These are phyloP conservation scores for Starmerella cellae DNA, from an alignment of 805 yeast genomes.

Conservation along the genomic window DNA sequence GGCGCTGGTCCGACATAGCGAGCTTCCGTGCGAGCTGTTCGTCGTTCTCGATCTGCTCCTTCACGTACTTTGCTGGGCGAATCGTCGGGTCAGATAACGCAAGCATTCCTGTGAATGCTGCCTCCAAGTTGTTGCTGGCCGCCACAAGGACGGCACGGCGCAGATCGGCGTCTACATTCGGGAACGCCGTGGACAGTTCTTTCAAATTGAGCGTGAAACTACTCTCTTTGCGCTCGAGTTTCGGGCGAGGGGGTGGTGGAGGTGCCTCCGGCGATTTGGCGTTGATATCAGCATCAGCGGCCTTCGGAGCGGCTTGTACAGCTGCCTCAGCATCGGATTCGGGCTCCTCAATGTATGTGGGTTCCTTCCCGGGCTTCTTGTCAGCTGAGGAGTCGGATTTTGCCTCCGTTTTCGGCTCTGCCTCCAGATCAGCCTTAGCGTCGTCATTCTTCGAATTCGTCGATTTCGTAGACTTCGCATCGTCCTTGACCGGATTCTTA, in stretches of 20 bases:
- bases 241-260: slow-evolving; percentile 28
- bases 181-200: slow-evolving; percentile 76
- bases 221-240: slow-evolving; percentile 26
- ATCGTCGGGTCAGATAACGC: slow-evolving; percentile 46
- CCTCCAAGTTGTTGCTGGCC: slow-evolving; percentile 62
- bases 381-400: neutral
- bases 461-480: neutral
- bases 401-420: neutral
- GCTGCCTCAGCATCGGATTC: neutral
- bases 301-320: neutral
- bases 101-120: slow-evolving; percentile 78
- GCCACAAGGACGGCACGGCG: slow-evolving; percentile 76
- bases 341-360: neutral
- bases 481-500: neutral
- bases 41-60: slow-evolving; percentile 50
- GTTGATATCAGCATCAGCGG: neutral
- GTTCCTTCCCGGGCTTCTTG: neutral
- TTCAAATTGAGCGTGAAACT: slow-evolving; percentile 42
- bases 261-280: slow-evolving; percentile 4
- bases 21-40: slow-evolving; percentile 70
- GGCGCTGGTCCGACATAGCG: slow-evolving; percentile 30
- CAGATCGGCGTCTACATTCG: slow-evolving; percentile 54
- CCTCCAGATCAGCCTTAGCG: neutral
- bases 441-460: neutral
- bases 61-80: slow-evolving; percentile 28